A percentile compares a stretch with the other conserved stretches of the same genome.
Conservation (phyloP, 768 basidiomycete species). For the Rhizopogon vesiculosus region DNA sequence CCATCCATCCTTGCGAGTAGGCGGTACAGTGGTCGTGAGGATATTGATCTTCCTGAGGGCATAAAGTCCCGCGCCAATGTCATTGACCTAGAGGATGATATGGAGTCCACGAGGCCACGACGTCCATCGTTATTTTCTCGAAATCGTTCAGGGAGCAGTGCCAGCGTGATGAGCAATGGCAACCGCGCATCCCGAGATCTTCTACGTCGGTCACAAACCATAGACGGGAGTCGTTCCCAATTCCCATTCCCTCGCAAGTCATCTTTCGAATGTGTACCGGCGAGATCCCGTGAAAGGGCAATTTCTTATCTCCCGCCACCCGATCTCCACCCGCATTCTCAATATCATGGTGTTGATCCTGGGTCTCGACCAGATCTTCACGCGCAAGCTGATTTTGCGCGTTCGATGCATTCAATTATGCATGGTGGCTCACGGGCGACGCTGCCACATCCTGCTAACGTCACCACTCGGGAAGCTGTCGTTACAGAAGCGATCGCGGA, state of each 20-base stretch:
- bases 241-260: not conserved
- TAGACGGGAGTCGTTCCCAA: not conserved
- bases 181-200: not conserved
- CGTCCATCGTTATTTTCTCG: slow-evolving; percentile 35
- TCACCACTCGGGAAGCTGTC: slow-evolving; percentile 59
- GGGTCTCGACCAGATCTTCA: slow-evolving; percentile 39
- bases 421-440: slow-evolving; percentile 7
- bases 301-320: slow-evolving; percentile 5
- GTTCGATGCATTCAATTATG: slow-evolving; percentile 15
- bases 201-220: slow-evolving; percentile 3
- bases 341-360: slow-evolving; percentile 26
- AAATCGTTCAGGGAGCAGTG: slow-evolving; percentile 30
- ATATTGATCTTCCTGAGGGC: slow-evolving; percentile 54
- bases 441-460: slow-evolving; percentile 28
- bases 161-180: not conserved
- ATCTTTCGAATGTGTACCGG: not conserved
- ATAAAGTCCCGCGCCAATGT: slow-evolving; percentile 48
- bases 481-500: slow-evolving; percentile 67
- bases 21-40: slow-evolving; percentile 43
- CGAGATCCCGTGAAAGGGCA: slow-evolving; percentile 2
- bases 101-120: slow-evolving; percentile 38
- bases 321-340: not conserved
- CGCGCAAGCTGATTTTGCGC: slow-evolving; percentile 37
- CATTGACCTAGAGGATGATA: slow-evolving; percentile 39
- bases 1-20: not conserved